Percentiles rank a stretch among this genome's conserved stretches.
Conservation (phyloP, 768 basidiomycete genomes). For the Suillus brevipes region DNA sequence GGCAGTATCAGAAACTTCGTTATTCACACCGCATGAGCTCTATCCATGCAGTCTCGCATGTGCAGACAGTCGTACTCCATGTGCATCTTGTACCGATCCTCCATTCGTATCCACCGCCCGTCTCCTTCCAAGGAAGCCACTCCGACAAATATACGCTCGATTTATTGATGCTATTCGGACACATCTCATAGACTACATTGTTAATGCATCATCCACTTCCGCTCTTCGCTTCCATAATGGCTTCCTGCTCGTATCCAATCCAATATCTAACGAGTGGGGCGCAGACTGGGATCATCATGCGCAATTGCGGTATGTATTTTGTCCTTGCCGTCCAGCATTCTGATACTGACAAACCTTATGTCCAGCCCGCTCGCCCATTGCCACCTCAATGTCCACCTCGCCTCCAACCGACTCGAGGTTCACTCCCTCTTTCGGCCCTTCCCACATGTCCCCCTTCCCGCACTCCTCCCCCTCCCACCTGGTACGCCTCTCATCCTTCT, state of each 20-base stretch:
- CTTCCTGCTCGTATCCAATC: slow-evolving; percentile 54
- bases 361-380: slow-evolving; percentile 60
- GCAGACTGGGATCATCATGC: slow-evolving; percentile 61
- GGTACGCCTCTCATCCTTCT: slow-evolving; percentile 72
- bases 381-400: slow-evolving; percentile 55
- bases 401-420: slow-evolving; percentile 52
- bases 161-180: slow-evolving; percentile 68
- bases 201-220: slow-evolving; percentile 41
- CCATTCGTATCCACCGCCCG: slow-evolving; percentile 31
- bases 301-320: slow-evolving; percentile 41
- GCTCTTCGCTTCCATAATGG: slow-evolving; percentile 59
- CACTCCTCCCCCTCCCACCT: slow-evolving; percentile 43
- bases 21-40: slow-evolving; percentile 49
- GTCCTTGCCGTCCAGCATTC: background rate
- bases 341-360: slow-evolving; percentile 14
- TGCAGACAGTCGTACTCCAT: slow-evolving; percentile 39
- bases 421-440: slow-evolving; percentile 62
- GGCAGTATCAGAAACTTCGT: slow-evolving; percentile 43
- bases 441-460: slow-evolving; percentile 52
- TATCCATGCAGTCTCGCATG: slow-evolving; percentile 57
- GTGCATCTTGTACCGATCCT: slow-evolving; percentile 34
- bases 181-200: slow-evolving; percentile 51
- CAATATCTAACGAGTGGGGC: slow-evolving; percentile 57
- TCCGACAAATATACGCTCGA: slow-evolving; percentile 40
- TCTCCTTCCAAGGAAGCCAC: slow-evolving; percentile 47